phyloP scores from a whole-genome alignment of 768 basidiomycete species.

The Hygrophorus russula region DNA sequence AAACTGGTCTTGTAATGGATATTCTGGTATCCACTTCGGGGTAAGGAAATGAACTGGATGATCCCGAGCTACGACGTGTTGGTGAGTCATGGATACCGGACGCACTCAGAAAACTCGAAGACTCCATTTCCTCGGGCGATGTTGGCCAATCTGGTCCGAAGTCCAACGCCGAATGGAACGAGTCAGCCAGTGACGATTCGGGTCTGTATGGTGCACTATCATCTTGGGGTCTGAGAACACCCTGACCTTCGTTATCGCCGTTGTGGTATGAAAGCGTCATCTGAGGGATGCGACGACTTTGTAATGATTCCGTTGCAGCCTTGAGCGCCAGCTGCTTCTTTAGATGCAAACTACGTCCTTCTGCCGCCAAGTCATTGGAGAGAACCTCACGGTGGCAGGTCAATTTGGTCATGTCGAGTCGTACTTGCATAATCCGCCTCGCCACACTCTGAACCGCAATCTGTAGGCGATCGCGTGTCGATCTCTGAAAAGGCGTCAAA shows the following conservation, averaged over 20 bases:
- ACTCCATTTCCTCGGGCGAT: conserved; percentile 26
- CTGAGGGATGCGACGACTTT: conserved; percentile 26
- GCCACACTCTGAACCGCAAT: conserved; percentile 49
- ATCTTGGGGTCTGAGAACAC: conserved; percentile 7
- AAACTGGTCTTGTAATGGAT: background rate
- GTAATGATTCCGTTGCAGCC: conserved; percentile 58
- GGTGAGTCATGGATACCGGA: conserved; percentile 25
- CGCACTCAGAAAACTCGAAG: conserved; percentile 20
- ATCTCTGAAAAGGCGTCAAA: conserved; percentile 78
- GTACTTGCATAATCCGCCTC: conserved; percentile 51
- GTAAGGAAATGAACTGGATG: conserved; percentile 20
- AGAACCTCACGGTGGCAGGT: conserved; percentile 72
- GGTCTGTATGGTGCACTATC: conserved; percentile 21
- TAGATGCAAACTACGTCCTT: conserved; percentile 52
- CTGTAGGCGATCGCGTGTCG: conserved; percentile 70
- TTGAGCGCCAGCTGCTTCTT: conserved; percentile 64
- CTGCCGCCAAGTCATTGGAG: conserved; percentile 60
- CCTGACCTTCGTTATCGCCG: conserved; percentile 14
- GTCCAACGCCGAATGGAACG: conserved; percentile 62
- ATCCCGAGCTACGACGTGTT: conserved; percentile 21
- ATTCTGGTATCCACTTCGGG: conserved; percentile 14
- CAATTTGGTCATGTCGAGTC: conserved; percentile 64
- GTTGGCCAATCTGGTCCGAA: conserved; percentile 35
- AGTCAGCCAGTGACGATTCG: conserved; percentile 40
- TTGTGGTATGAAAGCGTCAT: conserved; percentile 27